phyloP scores from a whole-genome alignment of 768 basidiomycete genomes.

The Cystobasidium onofrii region DNA sequence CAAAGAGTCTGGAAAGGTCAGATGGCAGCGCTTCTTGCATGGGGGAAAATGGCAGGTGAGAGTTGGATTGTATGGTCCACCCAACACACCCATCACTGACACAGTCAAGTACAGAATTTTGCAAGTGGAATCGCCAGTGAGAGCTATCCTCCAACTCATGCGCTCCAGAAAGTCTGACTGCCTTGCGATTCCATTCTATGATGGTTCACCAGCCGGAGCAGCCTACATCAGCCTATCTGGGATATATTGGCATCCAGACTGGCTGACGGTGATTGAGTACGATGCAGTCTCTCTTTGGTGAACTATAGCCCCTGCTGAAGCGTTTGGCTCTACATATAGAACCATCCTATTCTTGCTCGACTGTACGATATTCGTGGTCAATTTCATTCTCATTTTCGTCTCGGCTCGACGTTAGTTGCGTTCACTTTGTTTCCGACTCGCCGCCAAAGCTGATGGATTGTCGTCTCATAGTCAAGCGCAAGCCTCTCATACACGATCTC shows the following conservation, averaged over 20 bases:
- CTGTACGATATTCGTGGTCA: slow-evolving; percentile 1
- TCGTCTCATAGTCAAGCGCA: background rate
- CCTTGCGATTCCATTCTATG: background rate
- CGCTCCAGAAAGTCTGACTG: too few relatives aligned
- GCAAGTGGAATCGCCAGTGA: slow-evolving; percentile 12
- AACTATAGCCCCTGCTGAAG: background rate
- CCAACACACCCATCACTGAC: background rate
- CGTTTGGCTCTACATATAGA: background rate
- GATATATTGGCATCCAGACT: background rate
- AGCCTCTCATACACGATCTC: background rate
- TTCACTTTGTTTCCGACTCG: too few relatives aligned
- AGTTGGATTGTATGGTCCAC: background rate
- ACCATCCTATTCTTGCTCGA: slow-evolving; percentile 8
- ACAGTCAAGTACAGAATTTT: background rate
- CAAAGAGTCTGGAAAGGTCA: background rate
- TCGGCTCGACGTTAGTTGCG: background rate
- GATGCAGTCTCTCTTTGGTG: background rate
- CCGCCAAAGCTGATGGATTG: too few relatives aligned
- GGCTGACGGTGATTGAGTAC: background rate
- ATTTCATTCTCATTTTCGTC: slow-evolving; percentile 2
- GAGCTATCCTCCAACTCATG: too few relatives aligned
- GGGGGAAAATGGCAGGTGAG: slow-evolving; percentile 18
- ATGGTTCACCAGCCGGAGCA: slow-evolving; percentile 15
- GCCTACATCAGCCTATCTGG: background rate
- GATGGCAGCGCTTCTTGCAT: slow-evolving; percentile 6